Percentiles rank a stretch among this genome's conserved stretches.
phyloP scores from a whole-genome alignment of 2,329 filamentous ascomycete genomes.

The Arthrinium puccinioides region DNA sequence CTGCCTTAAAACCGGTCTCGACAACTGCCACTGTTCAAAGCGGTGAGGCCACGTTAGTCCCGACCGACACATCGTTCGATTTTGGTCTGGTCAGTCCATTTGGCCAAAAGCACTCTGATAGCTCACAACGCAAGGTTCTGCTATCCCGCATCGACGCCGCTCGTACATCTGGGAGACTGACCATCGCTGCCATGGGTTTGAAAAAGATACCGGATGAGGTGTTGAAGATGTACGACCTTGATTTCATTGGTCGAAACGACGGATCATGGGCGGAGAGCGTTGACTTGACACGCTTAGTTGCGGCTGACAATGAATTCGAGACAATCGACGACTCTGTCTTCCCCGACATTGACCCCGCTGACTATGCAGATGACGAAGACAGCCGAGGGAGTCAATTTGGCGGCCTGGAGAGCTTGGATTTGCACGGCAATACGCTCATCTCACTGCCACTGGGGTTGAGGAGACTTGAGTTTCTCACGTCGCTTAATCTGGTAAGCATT shows the following conservation, averaged over 20 bases:
- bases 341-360: constrained; percentile 58
- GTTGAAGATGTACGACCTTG: constrained; percentile 81
- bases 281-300: constrained; percentile 75
- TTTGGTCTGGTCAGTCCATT: constrained; percentile 65
- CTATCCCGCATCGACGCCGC: constrained; percentile 66
- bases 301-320: constrained; percentile 83
- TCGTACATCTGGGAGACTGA: constrained; percentile 71
- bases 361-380: constrained; percentile 57
- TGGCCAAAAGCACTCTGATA: constrained; percentile 54
- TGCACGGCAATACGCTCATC: constrained; percentile 76
- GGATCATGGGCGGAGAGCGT: constrained; percentile 87
- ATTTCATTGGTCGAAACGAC: constrained; percentile 54
- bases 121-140: constrained; percentile 58
- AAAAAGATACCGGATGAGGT: constrained; percentile 76
- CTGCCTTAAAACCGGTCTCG: constrained; percentile 31
- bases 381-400: constrained; percentile 69
- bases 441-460: constrained; percentile 69
- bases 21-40: constrained; percentile 10
- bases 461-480: constrained; percentile 65
- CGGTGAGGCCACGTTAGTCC: constrained; percentile 29
- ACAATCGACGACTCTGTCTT: constrained; percentile 68
- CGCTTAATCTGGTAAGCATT: constrained; percentile 68
- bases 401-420: constrained; percentile 70
- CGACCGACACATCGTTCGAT: constrained; percentile 45
- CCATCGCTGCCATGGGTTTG: constrained; percentile 78